Percentiles rank a stretch among this genome's conserved stretches.
Conservation (phyloP, 768 basidiomycete species). For the Pholiota microspora region DNA sequence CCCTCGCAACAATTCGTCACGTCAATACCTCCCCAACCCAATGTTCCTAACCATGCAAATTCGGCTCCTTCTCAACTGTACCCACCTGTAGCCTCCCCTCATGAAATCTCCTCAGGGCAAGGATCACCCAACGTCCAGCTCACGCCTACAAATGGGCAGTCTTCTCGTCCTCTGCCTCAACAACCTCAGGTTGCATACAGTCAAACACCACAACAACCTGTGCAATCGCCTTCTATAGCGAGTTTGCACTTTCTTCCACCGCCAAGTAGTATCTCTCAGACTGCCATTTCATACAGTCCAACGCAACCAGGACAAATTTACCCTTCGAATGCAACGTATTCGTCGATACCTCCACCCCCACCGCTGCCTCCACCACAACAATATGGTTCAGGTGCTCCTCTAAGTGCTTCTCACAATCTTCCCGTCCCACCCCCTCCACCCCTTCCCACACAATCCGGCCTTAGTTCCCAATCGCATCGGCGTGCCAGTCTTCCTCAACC, state of each 20-base stretch:
- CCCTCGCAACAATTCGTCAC: constrained; percentile 39
- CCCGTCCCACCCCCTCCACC: constrained; percentile 24
- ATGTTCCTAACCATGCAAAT: constrained; percentile 22
- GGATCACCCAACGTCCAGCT: constrained; percentile 20
- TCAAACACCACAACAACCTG: constrained; percentile 30
- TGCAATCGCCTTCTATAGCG: constrained; percentile 21
- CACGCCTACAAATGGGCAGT: constrained; percentile 29
- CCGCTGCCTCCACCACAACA: constrained; percentile 40
- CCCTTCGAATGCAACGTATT: constrained; percentile 24
- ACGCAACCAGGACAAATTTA: constrained; percentile 24
- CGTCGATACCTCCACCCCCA: constrained; percentile 34
- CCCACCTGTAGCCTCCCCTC: constrained; percentile 30
- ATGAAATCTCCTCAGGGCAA: constrained; percentile 21
- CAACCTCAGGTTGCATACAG: constrained; percentile 41
- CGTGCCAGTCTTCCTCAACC: constrained; percentile 54
- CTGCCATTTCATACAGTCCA: constrained; percentile 25
- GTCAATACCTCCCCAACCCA: constrained; percentile 24
- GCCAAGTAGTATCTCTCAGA: constrained; percentile 20
- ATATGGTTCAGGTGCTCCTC: constrained; percentile 16
- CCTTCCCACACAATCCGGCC: constrained; percentile 18
- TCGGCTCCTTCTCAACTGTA: constrained; percentile 34
- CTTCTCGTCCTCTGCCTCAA: constrained; percentile 43
- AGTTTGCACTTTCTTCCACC: constrained; percentile 28
- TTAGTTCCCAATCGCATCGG: constrained; percentile 21
- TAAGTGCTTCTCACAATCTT: constrained; percentile 26